These are phyloP conservation scores for Calonectria montana DNA, from an alignment of 2,329 filamentous ascomycete genomes.

Conservation along the genomic window DNA sequence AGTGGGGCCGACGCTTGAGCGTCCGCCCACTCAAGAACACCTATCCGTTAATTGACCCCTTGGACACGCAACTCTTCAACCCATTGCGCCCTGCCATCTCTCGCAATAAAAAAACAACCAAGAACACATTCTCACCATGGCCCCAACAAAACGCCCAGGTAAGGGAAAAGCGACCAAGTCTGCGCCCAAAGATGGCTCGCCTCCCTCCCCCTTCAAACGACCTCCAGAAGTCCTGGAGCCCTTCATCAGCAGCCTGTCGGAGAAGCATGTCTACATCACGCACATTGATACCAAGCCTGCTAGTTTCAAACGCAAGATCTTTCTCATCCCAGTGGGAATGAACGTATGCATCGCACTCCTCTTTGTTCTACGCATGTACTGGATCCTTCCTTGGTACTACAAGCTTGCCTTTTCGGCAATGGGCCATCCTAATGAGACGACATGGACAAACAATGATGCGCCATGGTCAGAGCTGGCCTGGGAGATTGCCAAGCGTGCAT, in stretches of 20 bases:
- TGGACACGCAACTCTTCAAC: slow-evolving; percentile 16
- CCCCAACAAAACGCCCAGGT: slow-evolving; percentile 48
- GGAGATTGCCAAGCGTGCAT: slow-evolving; percentile 69
- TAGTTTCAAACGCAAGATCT: slow-evolving; percentile 84
- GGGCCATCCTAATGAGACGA: slow-evolving; percentile 74
- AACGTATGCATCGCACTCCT: slow-evolving; percentile 75
- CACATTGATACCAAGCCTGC: slow-evolving; percentile 81
- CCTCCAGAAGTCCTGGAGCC: slow-evolving; percentile 72
- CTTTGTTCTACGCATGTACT: slow-evolving; percentile 76
- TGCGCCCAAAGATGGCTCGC: slow-evolving; percentile 45
- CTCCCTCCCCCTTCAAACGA: slow-evolving; percentile 75
- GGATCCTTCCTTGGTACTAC: slow-evolving; percentile 79
- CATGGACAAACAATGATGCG: slow-evolving; percentile 68
- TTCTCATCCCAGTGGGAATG: slow-evolving; percentile 80
- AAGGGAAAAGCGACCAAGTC: slow-evolving; percentile 46
- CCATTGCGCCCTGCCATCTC: slow-evolving; percentile 3
- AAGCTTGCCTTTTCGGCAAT: slow-evolving; percentile 72
- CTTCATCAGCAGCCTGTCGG: slow-evolving; percentile 75
- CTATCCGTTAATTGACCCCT: slow-evolving; percentile 27
- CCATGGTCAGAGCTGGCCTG: slow-evolving; percentile 67
- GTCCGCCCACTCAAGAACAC: slow-evolving; percentile 33
- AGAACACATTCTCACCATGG: slow-evolving; percentile 37
- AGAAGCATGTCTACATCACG: slow-evolving; percentile 81
- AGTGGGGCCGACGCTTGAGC: slow-evolving; percentile 19
- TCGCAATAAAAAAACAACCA: slow-evolving; percentile 3